Base-by-base conservation (phyloP, 805 yeast genomes). In the Candida odintsovae region DNA sequence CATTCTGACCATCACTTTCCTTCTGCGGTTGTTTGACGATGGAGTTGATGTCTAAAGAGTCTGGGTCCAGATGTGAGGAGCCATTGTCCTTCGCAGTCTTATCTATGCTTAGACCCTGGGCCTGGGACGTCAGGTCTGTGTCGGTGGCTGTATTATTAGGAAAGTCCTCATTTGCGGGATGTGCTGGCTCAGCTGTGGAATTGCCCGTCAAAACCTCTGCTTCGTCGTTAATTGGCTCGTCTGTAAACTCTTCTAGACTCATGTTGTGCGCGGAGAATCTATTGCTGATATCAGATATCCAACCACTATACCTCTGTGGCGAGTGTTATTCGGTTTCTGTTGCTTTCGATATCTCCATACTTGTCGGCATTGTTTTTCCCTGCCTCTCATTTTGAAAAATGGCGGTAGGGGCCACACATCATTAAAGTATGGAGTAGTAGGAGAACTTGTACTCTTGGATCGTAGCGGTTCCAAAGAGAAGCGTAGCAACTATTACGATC, bases 1-100 rank as follows among this genome's bases (percentile, higher is more conserved):
- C 82, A 53, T 84, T 85, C 50, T 85, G 83, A 1, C 85, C 81
- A 43, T 87, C 94, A 44, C 77, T 70, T 59, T 86, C 92, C 56
- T 83, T 78, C 46, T 76, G 73, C 2, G 95, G 94, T 20, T 74
- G 73, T 3, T 73, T 62, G 6, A 85, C 88, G 3, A 46, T 50
- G 3, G 76, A 66, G 26, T 64, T 58, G 43, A 74, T 69, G 48
- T 41, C 67, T 31, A 64, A 25, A 5, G 49, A 26, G 19, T 33
- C 44, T 18, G 45, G 28, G 21, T 44, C 41, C n/a, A 39, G 18
- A 15, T 39, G 23, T 6, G 39, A 20, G 22, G 39, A 5, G 2
- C 13, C 15, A 4, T 20, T 13, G n/a, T 19, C 9, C 8, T 12
- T 6, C 39, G 3, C 25, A 6, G n/a, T 5, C 12, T 36, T 25